Evolutionary conservation across 139 green algal species (phyloP), one percentile per base, ranked within the genome.

Genomic region (Chlamydomonas sphaeroides): DNA sequence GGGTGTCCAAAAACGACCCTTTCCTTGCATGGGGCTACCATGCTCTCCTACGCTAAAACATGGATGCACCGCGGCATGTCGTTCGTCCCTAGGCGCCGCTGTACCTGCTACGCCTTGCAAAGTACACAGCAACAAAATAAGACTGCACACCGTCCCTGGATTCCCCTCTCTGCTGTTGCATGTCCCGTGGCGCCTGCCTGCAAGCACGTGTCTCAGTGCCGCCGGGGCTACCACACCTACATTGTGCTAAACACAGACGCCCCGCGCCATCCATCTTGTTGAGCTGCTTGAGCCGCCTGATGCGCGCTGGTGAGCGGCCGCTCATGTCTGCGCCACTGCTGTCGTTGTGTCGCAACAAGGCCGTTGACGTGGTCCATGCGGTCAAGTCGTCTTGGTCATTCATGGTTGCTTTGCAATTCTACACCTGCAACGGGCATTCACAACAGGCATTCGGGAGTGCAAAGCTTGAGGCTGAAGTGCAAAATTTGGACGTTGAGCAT

Each of bases 81-180:
- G 51, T 25, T 61, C 18, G 51, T 61, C 20, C 57, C 57, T 65
- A 18, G 57, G 53, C 57, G 57, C 57, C 57, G 57, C 57, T 65
- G 57, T 65, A 25, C 57, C 57, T 65, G 57, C 57, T 65, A 65
- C 57, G 5, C 57, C 45, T 61, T 61, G 28, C 57, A 65, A 35
- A 36, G 57, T 65, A 65, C 57, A 65, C 57, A 5, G 57, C 57
- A 65, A 65, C 57, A 65, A 65, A 65, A 65, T 65, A 65, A 65
- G 57, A 65, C 57, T 36, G 57, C 57, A 26, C 57, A 65, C 57
- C 57, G 57, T 65, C 57, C 26, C 30, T 36, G 30, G 28, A 65
- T 65, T 65, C 30, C 57, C 57, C 57, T 65, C 57, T 35, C 57
- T 65, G 26, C 57, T 65, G 57, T 65, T 65, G 57, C 57, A 35